Percentiles rank a stretch among this genome's conserved stretches.
phyloP scores from a whole-genome alignment of 1,284 basidiomycete species.

The Ceratobasidium sp. region DNA sequence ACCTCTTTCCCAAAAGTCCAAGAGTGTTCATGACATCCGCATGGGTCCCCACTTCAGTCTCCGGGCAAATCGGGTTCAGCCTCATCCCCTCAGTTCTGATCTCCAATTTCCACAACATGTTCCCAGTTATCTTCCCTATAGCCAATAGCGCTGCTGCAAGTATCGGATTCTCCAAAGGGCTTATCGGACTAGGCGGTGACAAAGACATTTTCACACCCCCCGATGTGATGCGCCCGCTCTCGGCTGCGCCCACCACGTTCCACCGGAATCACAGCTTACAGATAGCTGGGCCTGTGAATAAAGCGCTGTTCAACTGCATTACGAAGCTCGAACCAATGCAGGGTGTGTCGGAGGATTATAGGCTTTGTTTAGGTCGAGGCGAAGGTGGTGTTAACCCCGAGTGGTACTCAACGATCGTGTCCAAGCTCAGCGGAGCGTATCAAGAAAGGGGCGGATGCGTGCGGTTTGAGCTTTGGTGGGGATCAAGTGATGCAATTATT shows the following conservation, averaged over 20 bases:
- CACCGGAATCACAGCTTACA: slow-evolving; percentile 22
- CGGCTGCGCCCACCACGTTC: not conserved
- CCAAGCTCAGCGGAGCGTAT: slow-evolving; percentile 9
- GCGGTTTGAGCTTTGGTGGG: slow-evolving; percentile 39
- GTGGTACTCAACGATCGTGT: slow-evolving; percentile 12
- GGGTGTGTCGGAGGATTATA: slow-evolving; percentile 39
- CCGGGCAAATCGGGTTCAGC: slow-evolving; percentile 32
- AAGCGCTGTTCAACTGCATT: slow-evolving; percentile 3
- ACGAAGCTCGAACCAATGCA: slow-evolving; percentile 32
- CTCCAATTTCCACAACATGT: slow-evolving; percentile 26
- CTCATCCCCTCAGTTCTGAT: slow-evolving; percentile 19
- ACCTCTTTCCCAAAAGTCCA: slow-evolving; percentile 34
- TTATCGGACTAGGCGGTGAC: not conserved
- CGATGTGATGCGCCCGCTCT: slow-evolving; percentile 13
- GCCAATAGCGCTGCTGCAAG: slow-evolving; percentile 22
- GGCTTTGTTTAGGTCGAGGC: slow-evolving; percentile 38
- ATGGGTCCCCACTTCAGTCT: slow-evolving; percentile 37
- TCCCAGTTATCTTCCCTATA: slow-evolving; percentile 18
- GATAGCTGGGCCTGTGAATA: not conserved
- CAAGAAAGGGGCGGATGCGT: slow-evolving; percentile 14
- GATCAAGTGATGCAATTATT: slow-evolving; percentile 11
- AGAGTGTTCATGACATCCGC: slow-evolving; percentile 38
- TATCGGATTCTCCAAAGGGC: slow-evolving; percentile 23
- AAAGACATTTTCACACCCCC: slow-evolving; percentile 7
- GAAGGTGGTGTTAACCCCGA: slow-evolving; percentile 32